These are phyloP conservation scores for Leccinum pachyderme DNA, from an alignment of 1,284 basidiomycete genomes.

Conservation along the genomic window DNA sequence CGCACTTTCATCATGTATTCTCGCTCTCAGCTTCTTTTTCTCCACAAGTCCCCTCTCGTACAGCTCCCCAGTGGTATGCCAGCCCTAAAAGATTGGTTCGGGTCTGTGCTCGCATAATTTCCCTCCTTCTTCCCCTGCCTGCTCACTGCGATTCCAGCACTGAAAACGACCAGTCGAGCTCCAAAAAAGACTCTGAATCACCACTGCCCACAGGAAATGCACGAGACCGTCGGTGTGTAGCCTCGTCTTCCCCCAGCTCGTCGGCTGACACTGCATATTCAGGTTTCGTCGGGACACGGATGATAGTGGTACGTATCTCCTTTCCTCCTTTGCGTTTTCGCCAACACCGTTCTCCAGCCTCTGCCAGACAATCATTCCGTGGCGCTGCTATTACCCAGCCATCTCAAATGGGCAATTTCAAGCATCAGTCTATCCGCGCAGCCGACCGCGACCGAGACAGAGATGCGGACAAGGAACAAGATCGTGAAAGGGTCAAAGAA, in stretches of 20 bases:
- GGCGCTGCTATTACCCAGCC: constrained; percentile 66
- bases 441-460: constrained; percentile 64
- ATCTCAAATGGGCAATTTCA: constrained; percentile 87
- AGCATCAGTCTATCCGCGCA: constrained; percentile 75
- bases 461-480: constrained; percentile 60
- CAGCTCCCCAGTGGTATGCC: constrained; percentile 74
- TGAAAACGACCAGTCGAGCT: constrained; percentile 57
- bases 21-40: constrained; percentile 61
- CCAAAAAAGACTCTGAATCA: constrained; percentile 67
- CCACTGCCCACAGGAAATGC: constrained; percentile 45
- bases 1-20: constrained; percentile 62
- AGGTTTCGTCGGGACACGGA: constrained; percentile 76
- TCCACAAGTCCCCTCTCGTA: constrained; percentile 78
- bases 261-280: constrained; percentile 42
- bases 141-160: constrained; percentile 38
- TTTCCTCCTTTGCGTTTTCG: constrained; percentile 7
- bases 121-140: constrained; percentile 8
- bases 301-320: constrained; percentile 54
- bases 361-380: constrained; percentile 65
- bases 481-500: constrained; percentile 69
- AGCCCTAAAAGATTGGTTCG: constrained; percentile 82
- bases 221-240: constrained; percentile 68
- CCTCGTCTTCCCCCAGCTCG: constrained; percentile 49
- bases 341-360: constrained; percentile 38
- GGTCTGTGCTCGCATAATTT: constrained; percentile 49